Percentiles rank a stretch among this genome's conserved stretches.
phyloP scores from a whole-genome alignment of 2,329 filamentous ascomycete species.

The Fusarium citri region DNA sequence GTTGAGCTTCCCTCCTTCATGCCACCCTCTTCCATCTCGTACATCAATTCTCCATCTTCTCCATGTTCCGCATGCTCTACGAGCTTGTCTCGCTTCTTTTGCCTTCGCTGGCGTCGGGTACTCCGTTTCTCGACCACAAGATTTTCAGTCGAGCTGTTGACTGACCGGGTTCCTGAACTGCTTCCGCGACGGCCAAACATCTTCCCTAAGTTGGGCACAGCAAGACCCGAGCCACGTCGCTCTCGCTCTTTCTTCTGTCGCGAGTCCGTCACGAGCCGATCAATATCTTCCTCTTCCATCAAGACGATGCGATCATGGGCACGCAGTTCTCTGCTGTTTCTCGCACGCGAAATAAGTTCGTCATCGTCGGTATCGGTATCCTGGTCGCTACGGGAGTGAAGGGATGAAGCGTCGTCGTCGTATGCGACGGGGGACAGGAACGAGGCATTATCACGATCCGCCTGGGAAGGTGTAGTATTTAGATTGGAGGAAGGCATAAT shows the following conservation, averaged over 20 bases:
- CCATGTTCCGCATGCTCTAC: conserved; percentile 67
- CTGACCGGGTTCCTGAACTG: conserved; percentile 51
- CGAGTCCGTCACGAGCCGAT: conserved; percentile 67
- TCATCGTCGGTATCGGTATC: conserved; percentile 83
- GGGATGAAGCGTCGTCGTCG: conserved; percentile 75
- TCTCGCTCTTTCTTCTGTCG: conserved; percentile 63
- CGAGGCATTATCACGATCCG: conserved; percentile 52
- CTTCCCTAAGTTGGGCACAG: conserved; percentile 63
- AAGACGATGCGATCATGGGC: conserved; percentile 77
- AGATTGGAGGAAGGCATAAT: conserved; percentile 42
- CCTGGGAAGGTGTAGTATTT: conserved; percentile 37
- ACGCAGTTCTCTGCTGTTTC: conserved; percentile 76
- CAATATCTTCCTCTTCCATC: conserved; percentile 79
- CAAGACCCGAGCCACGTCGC: conserved; percentile 61
- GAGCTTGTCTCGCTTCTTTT: conserved; percentile 65
- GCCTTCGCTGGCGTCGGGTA: conserved; percentile 61
- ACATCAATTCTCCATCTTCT: conserved; percentile 83
- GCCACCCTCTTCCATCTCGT: conserved; percentile 88
- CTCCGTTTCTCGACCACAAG: conserved; percentile 62
- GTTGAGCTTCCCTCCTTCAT: conserved; percentile 74
- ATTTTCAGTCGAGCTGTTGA: conserved; percentile 61
- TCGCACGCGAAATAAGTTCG: conserved; percentile 71
- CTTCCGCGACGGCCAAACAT: conserved; percentile 55
- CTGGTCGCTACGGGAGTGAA: conserved; percentile 76
- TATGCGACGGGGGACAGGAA: conserved; percentile 73